Conservation (phyloP, 176 grass and related monocot genomes). For the Puya raimondii region DNA sequence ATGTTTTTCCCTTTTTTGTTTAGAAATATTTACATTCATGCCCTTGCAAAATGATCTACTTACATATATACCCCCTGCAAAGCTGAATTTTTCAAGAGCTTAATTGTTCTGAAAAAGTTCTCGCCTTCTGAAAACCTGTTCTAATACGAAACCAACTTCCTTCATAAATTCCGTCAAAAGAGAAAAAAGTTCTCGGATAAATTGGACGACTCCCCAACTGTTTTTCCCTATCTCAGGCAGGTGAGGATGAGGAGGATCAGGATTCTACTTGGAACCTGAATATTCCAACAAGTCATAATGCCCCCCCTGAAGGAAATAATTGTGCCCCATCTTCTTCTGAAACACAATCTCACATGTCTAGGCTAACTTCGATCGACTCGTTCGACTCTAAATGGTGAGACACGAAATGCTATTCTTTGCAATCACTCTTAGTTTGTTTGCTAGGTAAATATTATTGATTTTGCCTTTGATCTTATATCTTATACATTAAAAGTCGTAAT, state of each 20-base stretch:
- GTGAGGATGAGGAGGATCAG: slow-evolving; percentile 55
- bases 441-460: not conserved
- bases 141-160: no score
- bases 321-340: slow-evolving; percentile 71
- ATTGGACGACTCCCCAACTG: not conserved
- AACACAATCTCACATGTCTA: slow-evolving; percentile 57
- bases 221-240: slow-evolving; percentile 26
- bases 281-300: slow-evolving; percentile 36
- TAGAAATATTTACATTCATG: no score
- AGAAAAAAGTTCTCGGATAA: no score
- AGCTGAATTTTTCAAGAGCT: slow-evolving; percentile 1
- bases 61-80: no score
- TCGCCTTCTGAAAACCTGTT: not conserved
- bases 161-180: no score
- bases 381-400: slow-evolving; percentile 95
- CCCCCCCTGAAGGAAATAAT: slow-evolving; percentile 31
- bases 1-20: not conserved
- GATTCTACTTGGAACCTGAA: slow-evolving; percentile 66
- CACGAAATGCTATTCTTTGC: slow-evolving; percentile 14
- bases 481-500: no score
- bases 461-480: not conserved
- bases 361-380: slow-evolving; percentile 88
- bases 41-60: no score
- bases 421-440: not conserved
- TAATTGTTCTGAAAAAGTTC: slow-evolving; percentile 13